Conservation (phyloP, 176 grass and related monocot species). For the Hordeum marinum region DNA sequence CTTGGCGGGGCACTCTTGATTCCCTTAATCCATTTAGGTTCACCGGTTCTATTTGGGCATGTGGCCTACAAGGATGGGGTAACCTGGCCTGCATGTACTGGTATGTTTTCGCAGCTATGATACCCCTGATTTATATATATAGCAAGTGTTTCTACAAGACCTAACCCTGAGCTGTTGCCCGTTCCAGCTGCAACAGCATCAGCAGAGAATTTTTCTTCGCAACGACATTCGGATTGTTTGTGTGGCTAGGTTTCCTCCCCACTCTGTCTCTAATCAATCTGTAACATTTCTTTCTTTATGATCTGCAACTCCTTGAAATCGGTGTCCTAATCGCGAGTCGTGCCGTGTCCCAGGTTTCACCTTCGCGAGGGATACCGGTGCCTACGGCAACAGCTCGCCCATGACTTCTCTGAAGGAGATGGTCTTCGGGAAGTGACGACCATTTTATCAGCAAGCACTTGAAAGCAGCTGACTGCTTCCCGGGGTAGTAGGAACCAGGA, state of each 20-base stretch:
- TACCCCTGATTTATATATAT: background rate
- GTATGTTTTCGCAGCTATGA: conserved; percentile 36
- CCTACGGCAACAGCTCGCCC: conserved; percentile 70
- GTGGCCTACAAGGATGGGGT: conserved; percentile 77
- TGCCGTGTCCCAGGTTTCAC: conserved; percentile 36
- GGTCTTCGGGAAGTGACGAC: conserved; percentile 45
- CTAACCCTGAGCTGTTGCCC: conserved; percentile 7
- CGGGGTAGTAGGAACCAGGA: background rate
- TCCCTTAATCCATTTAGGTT: conserved; percentile 58
- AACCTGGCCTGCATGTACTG: conserved; percentile 97
- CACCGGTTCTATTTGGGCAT: conserved; percentile 87
- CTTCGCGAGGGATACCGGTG: conserved; percentile 65
- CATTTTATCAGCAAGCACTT: background rate
- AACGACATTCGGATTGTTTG: conserved; percentile 55
- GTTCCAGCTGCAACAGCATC: conserved; percentile 70
- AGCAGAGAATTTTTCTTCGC: conserved; percentile 86
- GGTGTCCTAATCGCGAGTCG: background rate
- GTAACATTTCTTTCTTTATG: background rate
- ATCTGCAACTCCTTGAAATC: background rate
- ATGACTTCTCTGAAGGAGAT: conserved; percentile 72
- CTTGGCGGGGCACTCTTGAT: no score
- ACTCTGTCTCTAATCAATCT: background rate
- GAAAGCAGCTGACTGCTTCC: conserved; percentile 23
- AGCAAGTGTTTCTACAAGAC: background rate
- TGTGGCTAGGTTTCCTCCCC: conserved; percentile 69